Percentiles rank a stretch among this genome's conserved stretches.
Conservation (phyloP, 1,284 basidiomycete genomes). For the Trametes sp. region DNA sequence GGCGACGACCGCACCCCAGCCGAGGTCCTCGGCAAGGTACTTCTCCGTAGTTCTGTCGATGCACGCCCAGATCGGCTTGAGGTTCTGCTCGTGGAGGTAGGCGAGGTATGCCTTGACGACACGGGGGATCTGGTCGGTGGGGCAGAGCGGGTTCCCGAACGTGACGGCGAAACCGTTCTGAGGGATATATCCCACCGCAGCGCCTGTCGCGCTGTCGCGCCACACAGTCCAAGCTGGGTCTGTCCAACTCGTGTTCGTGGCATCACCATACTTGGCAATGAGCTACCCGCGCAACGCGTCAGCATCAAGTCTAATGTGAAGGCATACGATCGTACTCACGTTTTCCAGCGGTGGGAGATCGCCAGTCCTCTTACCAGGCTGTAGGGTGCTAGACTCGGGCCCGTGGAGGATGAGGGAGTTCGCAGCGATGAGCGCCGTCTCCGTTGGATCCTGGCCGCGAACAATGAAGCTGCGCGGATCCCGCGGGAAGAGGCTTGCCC, state of each 20-base stretch:
- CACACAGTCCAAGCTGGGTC: slow-evolving; percentile 63
- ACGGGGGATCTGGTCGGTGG: slow-evolving; percentile 48
- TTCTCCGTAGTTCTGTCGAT: slow-evolving; percentile 53
- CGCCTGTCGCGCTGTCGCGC: slow-evolving; percentile 55
- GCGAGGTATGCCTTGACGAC: slow-evolving; percentile 52
- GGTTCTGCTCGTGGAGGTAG: slow-evolving; percentile 45
- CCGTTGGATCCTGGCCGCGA: slow-evolving; percentile 38
- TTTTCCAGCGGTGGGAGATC: slow-evolving; percentile 46
- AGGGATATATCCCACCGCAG: slow-evolving; percentile 55
- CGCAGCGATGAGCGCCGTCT: slow-evolving; percentile 39
- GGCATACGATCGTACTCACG: too few relatives aligned
- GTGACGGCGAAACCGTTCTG: slow-evolving; percentile 49
- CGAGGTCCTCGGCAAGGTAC: slow-evolving; percentile 53
- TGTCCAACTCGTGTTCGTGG: slow-evolving; percentile 62
- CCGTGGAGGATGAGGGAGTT: slow-evolving; percentile 41
- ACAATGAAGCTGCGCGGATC: slow-evolving; percentile 58
- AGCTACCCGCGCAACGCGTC: slow-evolving; percentile 38
- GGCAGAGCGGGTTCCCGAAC: slow-evolving; percentile 60
- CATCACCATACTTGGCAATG: slow-evolving; percentile 62
- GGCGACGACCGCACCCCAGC: slow-evolving; percentile 59
- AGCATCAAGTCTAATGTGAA: too few relatives aligned
- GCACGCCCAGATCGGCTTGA: slow-evolving; percentile 63
- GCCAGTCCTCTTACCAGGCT: slow-evolving; percentile 34
- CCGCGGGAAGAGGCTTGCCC: slow-evolving; percentile 71
- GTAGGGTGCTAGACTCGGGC: slow-evolving; percentile 42